These are phyloP conservation scores for Orbilia quercus DNA, from an alignment of 2,329 filamentous ascomycete species.

Conservation along the genomic window DNA sequence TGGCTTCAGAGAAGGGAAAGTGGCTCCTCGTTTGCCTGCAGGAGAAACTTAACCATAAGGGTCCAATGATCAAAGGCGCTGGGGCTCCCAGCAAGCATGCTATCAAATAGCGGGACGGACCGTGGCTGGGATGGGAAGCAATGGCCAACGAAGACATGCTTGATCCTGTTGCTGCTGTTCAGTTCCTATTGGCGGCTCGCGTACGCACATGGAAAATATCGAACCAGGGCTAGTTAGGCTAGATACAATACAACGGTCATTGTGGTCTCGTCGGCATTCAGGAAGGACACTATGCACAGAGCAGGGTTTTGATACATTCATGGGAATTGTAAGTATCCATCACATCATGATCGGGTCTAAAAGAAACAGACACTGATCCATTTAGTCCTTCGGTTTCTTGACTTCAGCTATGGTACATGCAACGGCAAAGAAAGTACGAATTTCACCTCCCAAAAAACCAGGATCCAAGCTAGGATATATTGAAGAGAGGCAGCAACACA, in stretches of 20 bases:
- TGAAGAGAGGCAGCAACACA: too few species aligned
- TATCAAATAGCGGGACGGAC: conserved; percentile 53
- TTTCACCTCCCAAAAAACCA: not conserved
- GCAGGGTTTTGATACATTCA: too few species aligned
- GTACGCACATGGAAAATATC: not conserved
- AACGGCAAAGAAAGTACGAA: too few species aligned
- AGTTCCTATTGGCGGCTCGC: conserved; percentile 42
- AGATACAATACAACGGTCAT: not conserved
- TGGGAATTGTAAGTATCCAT: conserved; percentile 19
- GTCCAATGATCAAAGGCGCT: conserved; percentile 17
- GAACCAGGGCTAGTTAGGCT: not conserved
- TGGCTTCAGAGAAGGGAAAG: conserved; percentile 2
- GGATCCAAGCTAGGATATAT: too few species aligned
- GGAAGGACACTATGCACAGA: too few species aligned
- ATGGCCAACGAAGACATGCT: conserved; percentile 46
- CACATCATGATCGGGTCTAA: conserved; percentile 44
- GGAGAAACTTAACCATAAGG: conserved; percentile 1
- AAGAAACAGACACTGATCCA: conserved; percentile 9
- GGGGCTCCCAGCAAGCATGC: conserved; percentile 15
- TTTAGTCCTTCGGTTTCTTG: not conserved
- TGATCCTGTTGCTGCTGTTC: conserved; percentile 31
- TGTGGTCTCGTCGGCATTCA: too few species aligned
- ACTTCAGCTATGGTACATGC: not conserved
- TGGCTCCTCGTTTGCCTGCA: not conserved
- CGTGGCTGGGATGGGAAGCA: conserved; percentile 40